Conservation (phyloP, 495 filamentous ascomycete species). For the Podospora didyma region DNA sequence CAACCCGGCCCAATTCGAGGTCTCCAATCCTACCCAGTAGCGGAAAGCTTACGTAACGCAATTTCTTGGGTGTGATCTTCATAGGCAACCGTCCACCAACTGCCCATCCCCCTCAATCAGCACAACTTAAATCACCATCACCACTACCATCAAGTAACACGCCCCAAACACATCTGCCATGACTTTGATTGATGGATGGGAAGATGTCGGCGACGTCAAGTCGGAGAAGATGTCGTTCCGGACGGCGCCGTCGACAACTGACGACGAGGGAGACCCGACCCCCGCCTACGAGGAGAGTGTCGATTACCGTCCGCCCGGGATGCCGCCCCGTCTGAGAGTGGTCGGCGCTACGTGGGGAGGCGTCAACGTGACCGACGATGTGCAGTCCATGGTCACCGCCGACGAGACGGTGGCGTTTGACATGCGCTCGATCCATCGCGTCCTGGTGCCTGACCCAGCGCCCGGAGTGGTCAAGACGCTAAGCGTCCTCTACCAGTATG, state of each 20-base stretch:
- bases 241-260: background rate
- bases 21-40: no score
- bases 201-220: background rate
- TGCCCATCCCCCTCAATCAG: no score
- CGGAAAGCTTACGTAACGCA: no score
- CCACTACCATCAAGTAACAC: background rate
- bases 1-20: no score
- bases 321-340: slow-evolving; percentile 16
- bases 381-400: slow-evolving; percentile 12
- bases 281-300: slow-evolving; percentile 8
- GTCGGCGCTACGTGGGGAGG: slow-evolving; percentile 26
- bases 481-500: slow-evolving; percentile 20
- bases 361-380: slow-evolving; percentile 18
- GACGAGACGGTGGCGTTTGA: slow-evolving; percentile 15
- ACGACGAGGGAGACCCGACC: slow-evolving; percentile 2
- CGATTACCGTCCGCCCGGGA: background rate
- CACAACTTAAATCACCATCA: no score
- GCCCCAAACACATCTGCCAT: no score
- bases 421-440: slow-evolving; percentile 15
- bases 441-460: slow-evolving; percentile 21
- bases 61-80: no score
- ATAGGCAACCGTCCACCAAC: no score
- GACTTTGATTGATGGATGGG: background rate
- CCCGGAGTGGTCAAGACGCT: slow-evolving; percentile 15
- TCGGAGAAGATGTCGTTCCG: background rate